Conservation (phyloP, 1,284 basidiomycete species). For the Athelia sp. region DNA sequence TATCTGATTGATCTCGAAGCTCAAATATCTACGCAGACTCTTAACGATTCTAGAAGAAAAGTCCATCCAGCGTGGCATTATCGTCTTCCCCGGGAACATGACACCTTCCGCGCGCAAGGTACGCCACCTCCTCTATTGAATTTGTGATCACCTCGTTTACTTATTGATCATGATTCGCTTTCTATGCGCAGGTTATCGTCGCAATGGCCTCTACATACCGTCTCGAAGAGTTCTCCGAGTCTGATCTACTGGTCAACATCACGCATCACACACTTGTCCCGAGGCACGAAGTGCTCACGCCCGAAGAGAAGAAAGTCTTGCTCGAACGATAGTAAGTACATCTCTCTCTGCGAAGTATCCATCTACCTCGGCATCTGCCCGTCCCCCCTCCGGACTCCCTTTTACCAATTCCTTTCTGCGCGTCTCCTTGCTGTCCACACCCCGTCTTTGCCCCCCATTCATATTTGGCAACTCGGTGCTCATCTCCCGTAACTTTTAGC, state of each 20-base stretch:
- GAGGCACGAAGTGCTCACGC: conserved; percentile 83
- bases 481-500: conserved; percentile 44
- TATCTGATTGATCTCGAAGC: conserved; percentile 10
- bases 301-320: conserved; percentile 84
- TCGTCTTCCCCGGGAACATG: conserved; percentile 96
- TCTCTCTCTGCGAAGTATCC: conserved; percentile 4
- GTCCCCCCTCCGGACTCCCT: too few species aligned
- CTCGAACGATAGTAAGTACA: conserved; percentile 87
- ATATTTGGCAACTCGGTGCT: too few species aligned
- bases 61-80: conserved; percentile 86
- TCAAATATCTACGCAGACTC: conserved; percentile 48
- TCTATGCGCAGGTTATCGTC: conserved; percentile 66
- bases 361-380: too few species aligned
- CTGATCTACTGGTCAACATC: conserved; percentile 96
- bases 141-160: too few species aligned
- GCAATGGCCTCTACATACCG: conserved; percentile 84
- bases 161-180: conserved; percentile 1
- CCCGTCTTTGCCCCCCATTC: too few species aligned
- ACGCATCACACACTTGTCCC: conserved; percentile 95
- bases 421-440: too few species aligned
- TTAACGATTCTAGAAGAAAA: conserved; percentile 87
- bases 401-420: too few species aligned
- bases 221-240: conserved; percentile 95
- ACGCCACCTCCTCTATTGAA: too few species aligned
- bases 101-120: conserved; percentile 95